phyloP scores from a whole-genome alignment of 306 rosid species.

The Citrullus mucosospermus region DNA sequence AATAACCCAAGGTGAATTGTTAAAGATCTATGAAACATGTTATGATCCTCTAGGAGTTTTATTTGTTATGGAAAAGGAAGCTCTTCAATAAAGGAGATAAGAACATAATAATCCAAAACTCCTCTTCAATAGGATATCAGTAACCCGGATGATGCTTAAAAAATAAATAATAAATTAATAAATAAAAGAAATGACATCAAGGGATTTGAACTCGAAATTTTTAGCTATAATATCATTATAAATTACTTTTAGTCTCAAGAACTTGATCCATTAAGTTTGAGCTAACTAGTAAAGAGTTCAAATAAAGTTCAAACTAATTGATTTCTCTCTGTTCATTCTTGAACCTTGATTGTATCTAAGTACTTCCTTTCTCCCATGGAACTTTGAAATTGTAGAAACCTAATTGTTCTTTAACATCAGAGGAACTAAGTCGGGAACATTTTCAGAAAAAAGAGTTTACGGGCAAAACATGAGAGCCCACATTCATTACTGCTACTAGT shows the following conservation, averaged over 20 bases:
- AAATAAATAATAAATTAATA: not conserved
- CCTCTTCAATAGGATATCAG: not conserved
- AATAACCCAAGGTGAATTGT: not conserved
- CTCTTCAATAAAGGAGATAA: not conserved
- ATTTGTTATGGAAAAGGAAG: not conserved
- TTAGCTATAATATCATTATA: not conserved
- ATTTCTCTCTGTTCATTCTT: not conserved
- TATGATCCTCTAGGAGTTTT: not conserved
- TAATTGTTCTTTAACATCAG: not conserved
- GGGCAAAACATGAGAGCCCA: not conserved
- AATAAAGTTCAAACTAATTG: not conserved
- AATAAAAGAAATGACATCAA: not conserved
- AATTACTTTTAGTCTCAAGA: not conserved
- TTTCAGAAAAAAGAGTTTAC: not conserved
- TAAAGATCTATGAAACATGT: not conserved
- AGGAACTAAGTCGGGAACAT: not conserved
- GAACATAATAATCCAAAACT: not conserved
- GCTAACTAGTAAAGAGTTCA: not conserved
- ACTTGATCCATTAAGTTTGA: not conserved
- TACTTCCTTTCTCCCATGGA: not conserved
- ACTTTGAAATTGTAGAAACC: not conserved
- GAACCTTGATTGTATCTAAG: not conserved
- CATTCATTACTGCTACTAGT: not conserved
- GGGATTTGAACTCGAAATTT: not conserved
- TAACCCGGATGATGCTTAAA: not conserved